Conservation (phyloP, 257 asterid species). For the Nicotiana knightiana region DNA sequence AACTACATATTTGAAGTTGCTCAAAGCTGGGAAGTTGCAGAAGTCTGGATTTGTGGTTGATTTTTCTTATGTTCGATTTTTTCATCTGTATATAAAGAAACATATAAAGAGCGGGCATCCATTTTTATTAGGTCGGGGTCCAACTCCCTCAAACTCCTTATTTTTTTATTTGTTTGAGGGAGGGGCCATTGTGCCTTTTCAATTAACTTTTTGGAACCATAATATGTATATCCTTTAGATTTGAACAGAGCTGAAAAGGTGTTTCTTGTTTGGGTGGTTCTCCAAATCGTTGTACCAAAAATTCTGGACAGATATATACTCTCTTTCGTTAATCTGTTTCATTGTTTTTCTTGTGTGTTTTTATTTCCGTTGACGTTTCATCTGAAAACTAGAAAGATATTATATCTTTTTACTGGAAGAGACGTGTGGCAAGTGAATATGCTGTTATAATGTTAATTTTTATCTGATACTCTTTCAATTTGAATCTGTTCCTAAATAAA, state of each 20-base stretch:
- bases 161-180: neutral
- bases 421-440: neutral
- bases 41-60: neutral
- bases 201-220: neutral
- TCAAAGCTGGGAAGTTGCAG: slow-evolving; percentile 2
- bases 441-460: neutral
- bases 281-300: neutral
- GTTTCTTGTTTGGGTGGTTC: neutral
- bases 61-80: neutral
- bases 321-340: neutral
- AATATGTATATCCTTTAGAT: neutral
- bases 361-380: neutral
- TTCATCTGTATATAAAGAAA: neutral
- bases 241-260: neutral
- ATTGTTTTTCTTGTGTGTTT: neutral
- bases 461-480: no score
- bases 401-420: no score
- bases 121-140: slow-evolving; percentile 4
- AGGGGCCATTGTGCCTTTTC: neutral
- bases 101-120: neutral
- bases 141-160: neutral
- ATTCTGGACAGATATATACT: neutral
- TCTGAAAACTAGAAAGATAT: no score
- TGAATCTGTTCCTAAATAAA: no score
- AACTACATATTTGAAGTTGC: slow-evolving; percentile 1